phyloP scores from a whole-genome alignment of 768 basidiomycete genomes.

The Mycena floridula region DNA sequence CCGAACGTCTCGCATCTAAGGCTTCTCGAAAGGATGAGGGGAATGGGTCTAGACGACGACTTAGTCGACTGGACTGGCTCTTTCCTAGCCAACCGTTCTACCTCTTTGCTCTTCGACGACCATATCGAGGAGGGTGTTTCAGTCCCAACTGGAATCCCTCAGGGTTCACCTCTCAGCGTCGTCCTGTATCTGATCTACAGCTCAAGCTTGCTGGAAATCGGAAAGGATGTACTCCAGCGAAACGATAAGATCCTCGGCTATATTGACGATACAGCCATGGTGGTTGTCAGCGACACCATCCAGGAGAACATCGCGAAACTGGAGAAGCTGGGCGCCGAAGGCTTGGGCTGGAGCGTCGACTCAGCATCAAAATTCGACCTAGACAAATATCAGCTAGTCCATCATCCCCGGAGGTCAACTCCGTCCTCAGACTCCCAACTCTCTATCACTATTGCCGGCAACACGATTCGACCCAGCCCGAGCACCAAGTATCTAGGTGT shows the following conservation, averaged over 20 bases:
- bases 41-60: neutral
- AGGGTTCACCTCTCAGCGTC: slow-evolving; percentile 4
- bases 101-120: slow-evolving; percentile 5
- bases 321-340: slow-evolving; percentile 9
- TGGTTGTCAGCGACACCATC: slow-evolving; percentile 12
- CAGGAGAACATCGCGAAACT: slow-evolving; percentile 7
- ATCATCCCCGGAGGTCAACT: too few species aligned
- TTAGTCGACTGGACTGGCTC: neutral
- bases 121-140: neutral
- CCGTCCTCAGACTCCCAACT: too few species aligned
- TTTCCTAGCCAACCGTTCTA: slow-evolving; percentile 3
- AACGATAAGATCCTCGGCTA: slow-evolving; percentile 2
- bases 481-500: too few species aligned
- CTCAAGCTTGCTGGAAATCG: slow-evolving; percentile 1
- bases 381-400: too few species aligned
- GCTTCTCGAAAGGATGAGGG: slow-evolving; percentile 25
- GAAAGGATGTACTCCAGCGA: neutral
- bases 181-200: slow-evolving; percentile 5
- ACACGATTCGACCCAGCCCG: too few species aligned
- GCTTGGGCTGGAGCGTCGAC: neutral
- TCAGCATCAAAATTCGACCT: neutral
- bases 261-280: slow-evolving; percentile 12
- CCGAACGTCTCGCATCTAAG: slow-evolving; percentile 26
- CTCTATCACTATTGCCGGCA: too few species aligned
- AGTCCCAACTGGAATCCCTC: slow-evolving; percentile 3